Percentiles rank a stretch among this genome's conserved stretches.
Evolutionary conservation across 306 rosid species (phyloP).

Genomic region (Hippophae rhamnoides): DNA sequence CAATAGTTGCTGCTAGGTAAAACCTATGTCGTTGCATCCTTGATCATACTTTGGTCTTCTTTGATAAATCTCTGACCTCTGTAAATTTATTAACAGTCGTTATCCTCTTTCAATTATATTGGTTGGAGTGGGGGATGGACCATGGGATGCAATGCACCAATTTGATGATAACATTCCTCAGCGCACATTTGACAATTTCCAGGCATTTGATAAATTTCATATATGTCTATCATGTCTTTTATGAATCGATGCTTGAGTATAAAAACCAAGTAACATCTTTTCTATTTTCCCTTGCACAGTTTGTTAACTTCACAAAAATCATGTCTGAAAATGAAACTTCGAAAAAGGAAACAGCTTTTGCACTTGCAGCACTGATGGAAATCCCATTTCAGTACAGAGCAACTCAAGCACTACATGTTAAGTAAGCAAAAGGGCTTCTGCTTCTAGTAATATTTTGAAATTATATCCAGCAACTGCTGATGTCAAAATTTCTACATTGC

Average conservation of each 20-base stretch:
- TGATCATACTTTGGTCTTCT: slow-evolving; percentile 3
- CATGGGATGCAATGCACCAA: slow-evolving; percentile 83
- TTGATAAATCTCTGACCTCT: slow-evolving; percentile 15
- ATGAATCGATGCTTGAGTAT: not conserved
- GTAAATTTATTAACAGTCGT: slow-evolving; percentile 34
- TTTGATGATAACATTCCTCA: slow-evolving; percentile 82
- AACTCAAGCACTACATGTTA: slow-evolving; percentile 38
- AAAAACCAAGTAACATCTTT: not conserved
- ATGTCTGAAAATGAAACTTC: slow-evolving; percentile 73
- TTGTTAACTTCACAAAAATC: slow-evolving; percentile 88
- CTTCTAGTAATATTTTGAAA: slow-evolving; percentile 2
- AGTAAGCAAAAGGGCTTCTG: slow-evolving; percentile 35
- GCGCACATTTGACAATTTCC: slow-evolving; percentile 87
- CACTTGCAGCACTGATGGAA: slow-evolving; percentile 97
- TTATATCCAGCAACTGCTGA: slow-evolving; percentile 12
- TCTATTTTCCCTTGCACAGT: slow-evolving; percentile 34
- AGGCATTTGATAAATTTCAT: slow-evolving; percentile 39
- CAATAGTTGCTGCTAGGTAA: slow-evolving; percentile 89
- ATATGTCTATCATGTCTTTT: not conserved
- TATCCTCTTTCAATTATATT: slow-evolving; percentile 84
- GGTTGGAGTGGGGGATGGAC: slow-evolving; percentile 98
- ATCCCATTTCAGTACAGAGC: slow-evolving; percentile 77
- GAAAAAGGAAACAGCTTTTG: slow-evolving; percentile 82
- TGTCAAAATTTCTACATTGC: slow-evolving; percentile 18
- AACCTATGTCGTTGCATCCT: slow-evolving; percentile 10